Evolutionary conservation across 1,284 basidiomycete species (phyloP).

Genomic region (Cystobasidium pallidum): DNA sequence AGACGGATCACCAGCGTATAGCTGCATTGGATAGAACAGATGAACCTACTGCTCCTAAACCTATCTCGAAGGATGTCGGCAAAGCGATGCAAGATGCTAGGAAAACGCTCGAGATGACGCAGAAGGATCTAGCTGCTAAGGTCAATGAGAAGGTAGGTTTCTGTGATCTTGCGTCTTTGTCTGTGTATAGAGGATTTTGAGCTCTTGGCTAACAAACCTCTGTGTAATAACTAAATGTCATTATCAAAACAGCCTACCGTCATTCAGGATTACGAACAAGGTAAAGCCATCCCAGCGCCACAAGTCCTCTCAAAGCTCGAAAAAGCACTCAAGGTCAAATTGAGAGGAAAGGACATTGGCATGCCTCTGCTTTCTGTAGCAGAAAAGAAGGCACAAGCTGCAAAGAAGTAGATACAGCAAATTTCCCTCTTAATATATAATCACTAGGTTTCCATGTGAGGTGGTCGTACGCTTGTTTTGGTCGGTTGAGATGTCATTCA

Average conservation of each 20-base stretch:
- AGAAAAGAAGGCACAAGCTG: slow-evolving; percentile 47
- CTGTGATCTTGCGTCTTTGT: background rate
- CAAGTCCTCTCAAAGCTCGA: slow-evolving; percentile 92
- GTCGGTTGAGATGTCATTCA: too few relatives aligned
- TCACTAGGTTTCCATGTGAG: too few relatives aligned
- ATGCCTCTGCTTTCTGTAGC: slow-evolving; percentile 46
- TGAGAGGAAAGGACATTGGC: slow-evolving; percentile 68
- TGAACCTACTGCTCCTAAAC: slow-evolving; percentile 91
- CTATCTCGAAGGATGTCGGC: slow-evolving; percentile 77
- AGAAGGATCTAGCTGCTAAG: slow-evolving; percentile 92
- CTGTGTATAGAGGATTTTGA: too few relatives aligned
- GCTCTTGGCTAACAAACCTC: too few relatives aligned
- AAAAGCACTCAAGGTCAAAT: slow-evolving; percentile 83
- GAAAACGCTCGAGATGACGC: slow-evolving; percentile 68
- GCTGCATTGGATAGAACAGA: slow-evolving; percentile 65
- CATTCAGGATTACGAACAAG: slow-evolving; percentile 71
- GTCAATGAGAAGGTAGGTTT: slow-evolving; percentile 73
- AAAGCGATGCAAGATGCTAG: slow-evolving; percentile 84
- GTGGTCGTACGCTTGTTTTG: too few relatives aligned
- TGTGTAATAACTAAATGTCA: too few relatives aligned
- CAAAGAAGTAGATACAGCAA: slow-evolving; percentile 35
- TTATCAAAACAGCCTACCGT: slow-evolving; percentile 69
- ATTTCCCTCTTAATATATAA: too few relatives aligned
- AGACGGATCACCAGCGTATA: slow-evolving; percentile 89
- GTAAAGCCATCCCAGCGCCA: slow-evolving; percentile 85